These are phyloP conservation scores for Rhodotorula sp. DNA, from an alignment of 1,284 basidiomycete species.

Conservation along the genomic window DNA sequence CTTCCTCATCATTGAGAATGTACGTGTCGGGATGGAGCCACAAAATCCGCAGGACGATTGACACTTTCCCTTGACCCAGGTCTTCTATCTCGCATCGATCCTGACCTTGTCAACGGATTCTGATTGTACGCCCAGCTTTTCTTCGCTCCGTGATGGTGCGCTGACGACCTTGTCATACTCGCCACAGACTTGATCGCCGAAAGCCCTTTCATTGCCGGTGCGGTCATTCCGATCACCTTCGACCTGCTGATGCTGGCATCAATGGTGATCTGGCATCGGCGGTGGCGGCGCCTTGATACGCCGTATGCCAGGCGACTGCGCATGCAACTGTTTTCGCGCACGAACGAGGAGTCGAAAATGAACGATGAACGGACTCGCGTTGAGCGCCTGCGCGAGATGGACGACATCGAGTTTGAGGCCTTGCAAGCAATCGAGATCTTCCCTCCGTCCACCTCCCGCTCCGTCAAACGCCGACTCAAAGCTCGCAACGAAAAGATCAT, in stretches of 20 bases:
- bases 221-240: not conserved
- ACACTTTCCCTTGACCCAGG: not conserved
- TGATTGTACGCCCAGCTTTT: not conserved
- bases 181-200: not conserved
- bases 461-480: too few relatives aligned
- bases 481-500: too few relatives aligned
- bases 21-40: not conserved
- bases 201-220: not conserved
- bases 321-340: too few relatives aligned
- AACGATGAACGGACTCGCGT: too few relatives aligned
- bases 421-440: too few relatives aligned
- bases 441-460: too few relatives aligned
- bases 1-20: conserved; percentile 11
- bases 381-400: too few relatives aligned
- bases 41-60: not conserved
- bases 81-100: not conserved
- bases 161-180: not conserved
- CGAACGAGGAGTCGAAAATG: too few relatives aligned
- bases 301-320: not conserved
- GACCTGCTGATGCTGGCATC: not conserved
- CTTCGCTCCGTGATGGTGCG: too few relatives aligned
- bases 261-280: not conserved
- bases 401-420: too few relatives aligned
- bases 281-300: not conserved
- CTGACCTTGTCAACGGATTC: not conserved